Conservation (phyloP, 192 early-diverging fungal genomes). For the Backusella macrospora region DNA sequence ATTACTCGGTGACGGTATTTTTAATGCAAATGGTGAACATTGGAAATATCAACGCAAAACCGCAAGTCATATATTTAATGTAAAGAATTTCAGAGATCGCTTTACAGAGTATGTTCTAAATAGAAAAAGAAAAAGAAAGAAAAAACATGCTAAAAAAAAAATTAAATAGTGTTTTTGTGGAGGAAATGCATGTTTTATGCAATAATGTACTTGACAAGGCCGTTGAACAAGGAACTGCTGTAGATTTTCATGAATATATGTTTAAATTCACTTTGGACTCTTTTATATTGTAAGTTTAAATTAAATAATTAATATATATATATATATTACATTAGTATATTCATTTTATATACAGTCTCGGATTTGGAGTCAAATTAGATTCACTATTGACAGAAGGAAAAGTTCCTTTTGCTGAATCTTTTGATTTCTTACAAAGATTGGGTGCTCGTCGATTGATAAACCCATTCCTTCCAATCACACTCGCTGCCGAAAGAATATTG, state of each 20-base stretch:
- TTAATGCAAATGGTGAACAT: conserved; percentile 64
- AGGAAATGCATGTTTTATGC: conserved; percentile 27
- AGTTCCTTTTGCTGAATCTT: conserved; percentile 53
- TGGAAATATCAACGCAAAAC: conserved; percentile 65
- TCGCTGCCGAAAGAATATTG: conserved; percentile 3
- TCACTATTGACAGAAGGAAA: conserved; percentile 42
- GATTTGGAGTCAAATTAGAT: conserved; percentile 53
- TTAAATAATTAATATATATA: not conserved
- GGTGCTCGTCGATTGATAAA: conserved; percentile 38
- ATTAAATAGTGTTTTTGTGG: conserved; percentile 27
- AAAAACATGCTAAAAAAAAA: not conserved
- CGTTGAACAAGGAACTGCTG: conserved; percentile 28
- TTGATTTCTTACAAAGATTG: conserved; percentile 50
- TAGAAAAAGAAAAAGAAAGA: not conserved
- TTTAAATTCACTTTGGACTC: conserved; percentile 49
- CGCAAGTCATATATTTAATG: conserved; percentile 35
- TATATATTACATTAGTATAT: not conserved
- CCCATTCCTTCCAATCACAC: conserved; percentile 22
- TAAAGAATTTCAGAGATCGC: conserved; percentile 40
- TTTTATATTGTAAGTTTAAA: conserved; percentile 37
- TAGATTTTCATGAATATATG: conserved; percentile 54
- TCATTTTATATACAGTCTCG: conserved; percentile 28
- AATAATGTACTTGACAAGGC: conserved; percentile 18
- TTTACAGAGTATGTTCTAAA: conserved; percentile 32
- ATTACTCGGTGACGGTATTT: conserved; percentile 67